A percentile compares a stretch with the other conserved stretches of the same genome.
phyloP scores from a whole-genome alignment of 345 rosid genomes.

The Syzygium aqueum region DNA sequence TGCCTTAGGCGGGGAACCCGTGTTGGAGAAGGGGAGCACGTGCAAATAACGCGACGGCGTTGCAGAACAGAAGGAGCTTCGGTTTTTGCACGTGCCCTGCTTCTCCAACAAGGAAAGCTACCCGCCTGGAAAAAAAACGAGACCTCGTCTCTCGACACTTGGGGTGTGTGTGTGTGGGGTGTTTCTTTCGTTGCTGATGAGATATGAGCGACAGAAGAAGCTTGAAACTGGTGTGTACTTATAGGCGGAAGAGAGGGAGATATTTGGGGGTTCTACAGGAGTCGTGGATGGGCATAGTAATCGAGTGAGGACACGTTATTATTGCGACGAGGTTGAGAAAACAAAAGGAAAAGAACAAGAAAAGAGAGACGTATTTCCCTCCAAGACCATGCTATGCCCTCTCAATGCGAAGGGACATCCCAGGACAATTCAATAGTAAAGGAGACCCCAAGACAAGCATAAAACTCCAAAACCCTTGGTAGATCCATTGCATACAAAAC shows the following conservation, averaged over 20 bases:
- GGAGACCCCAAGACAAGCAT: background rate
- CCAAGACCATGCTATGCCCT: background rate
- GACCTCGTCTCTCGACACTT: background rate
- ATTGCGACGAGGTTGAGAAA: background rate
- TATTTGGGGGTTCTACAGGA: background rate
- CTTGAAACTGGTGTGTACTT: conserved; percentile 21
- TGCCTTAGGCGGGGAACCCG: conserved; percentile 22
- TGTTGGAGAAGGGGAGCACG: conserved; percentile 98
- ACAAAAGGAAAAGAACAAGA: background rate
- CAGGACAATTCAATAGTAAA: background rate
- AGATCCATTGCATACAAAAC: background rate
- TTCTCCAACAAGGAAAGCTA: conserved; percentile 82
- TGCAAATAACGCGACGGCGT: conserved; percentile 28
- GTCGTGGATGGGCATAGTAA: background rate
- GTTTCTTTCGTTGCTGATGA: background rate
- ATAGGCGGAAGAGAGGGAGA: conserved; percentile 17
- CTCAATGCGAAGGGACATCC: background rate
- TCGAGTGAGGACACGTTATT: background rate
- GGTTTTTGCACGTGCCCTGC: conserved; percentile 99
- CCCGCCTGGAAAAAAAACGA: conserved; percentile 17
- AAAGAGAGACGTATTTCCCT: background rate
- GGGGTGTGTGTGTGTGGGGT: background rate
- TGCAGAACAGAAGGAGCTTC: background rate
- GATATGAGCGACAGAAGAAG: background rate
- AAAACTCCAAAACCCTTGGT: background rate